phyloP scores from a whole-genome alignment of 1,284 basidiomycete genomes.

The Ceratobasidium sp. region DNA sequence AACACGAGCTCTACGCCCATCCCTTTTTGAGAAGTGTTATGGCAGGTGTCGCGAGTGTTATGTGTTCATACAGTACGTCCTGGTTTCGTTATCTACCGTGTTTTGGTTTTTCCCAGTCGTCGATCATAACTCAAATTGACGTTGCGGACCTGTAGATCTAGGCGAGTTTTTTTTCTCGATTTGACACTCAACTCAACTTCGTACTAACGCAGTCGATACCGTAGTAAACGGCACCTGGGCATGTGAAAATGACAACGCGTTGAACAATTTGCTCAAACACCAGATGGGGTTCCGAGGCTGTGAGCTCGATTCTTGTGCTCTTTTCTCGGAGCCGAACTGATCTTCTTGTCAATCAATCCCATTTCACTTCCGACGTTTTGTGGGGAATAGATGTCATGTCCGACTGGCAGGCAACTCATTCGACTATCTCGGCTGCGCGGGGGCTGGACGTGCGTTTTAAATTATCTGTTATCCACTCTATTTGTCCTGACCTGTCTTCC shows the following conservation, averaged over 20 bases:
- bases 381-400: conserved; percentile 52
- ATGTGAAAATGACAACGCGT: conserved; percentile 77
- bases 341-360: background rate
- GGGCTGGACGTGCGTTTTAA: conserved; percentile 44
- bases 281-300: conserved; percentile 67
- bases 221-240: conserved; percentile 78
- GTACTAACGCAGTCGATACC: background rate
- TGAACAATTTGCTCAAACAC: conserved; percentile 82
- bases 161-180: background rate
- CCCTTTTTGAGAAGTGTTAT: conserved; percentile 79
- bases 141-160: background rate
- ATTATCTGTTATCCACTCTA: background rate
- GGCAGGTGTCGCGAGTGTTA: conserved; percentile 79
- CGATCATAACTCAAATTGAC: background rate
- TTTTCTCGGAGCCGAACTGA: background rate
- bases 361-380: background rate
- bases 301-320: background rate
- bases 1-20: conserved; percentile 77
- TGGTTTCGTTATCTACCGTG: background rate
- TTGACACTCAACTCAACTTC: background rate
- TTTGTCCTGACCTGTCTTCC: background rate
- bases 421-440: conserved; percentile 42
- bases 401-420: conserved; percentile 47
- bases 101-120: background rate
- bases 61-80: conserved; percentile 71